A percentile compares a stretch with the other conserved stretches of the same genome.
These are phyloP conservation scores for Pichia cactophila DNA, from an alignment of 1,139 yeast species.

Conservation along the genomic window DNA sequence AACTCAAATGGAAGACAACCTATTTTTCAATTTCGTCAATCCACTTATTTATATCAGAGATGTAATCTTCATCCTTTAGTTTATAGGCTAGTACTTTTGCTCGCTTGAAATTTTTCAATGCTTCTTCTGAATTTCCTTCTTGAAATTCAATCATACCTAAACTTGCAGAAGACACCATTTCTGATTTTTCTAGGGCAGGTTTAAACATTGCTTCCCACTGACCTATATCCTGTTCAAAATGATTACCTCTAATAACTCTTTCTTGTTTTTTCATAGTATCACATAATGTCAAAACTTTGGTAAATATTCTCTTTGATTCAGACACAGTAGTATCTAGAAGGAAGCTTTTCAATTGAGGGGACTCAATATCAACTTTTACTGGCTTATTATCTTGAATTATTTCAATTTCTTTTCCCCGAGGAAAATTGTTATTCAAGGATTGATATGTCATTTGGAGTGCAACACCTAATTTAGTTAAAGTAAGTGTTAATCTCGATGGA, in stretches of 20 bases:
- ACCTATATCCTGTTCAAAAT: conserved; percentile 8
- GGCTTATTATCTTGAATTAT: conserved; percentile 12
- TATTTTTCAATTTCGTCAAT: conserved; percentile 10
- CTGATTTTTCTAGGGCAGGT: conserved; percentile 17
- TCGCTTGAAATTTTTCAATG: conserved; percentile 14
- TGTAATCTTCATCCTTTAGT: conserved; percentile 13
- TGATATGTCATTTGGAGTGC: conserved; percentile 16
- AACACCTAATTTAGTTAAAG: conserved; percentile 17
- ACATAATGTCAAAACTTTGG: conserved; percentile 12
- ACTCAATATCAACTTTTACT: conserved; percentile 7
- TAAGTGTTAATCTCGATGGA: conserved; percentile 17
- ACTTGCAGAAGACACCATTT: conserved; percentile 19
- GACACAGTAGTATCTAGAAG: conserved; percentile 12
- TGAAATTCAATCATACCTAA: conserved; percentile 16
- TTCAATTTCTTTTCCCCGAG: conserved; percentile 11
- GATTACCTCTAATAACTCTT: conserved; percentile 4
- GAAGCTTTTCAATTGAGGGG: conserved; percentile 12
- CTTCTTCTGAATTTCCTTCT: conserved; percentile 7
- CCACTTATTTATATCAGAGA: conserved; percentile 16
- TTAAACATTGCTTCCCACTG: conserved; percentile 14
- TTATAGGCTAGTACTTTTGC: conserved; percentile 16
- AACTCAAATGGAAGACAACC: neutral
- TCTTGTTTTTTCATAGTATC: conserved; percentile 15
- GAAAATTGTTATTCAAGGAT: conserved; percentile 11
- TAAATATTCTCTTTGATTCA: conserved; percentile 16